A percentile compares a stretch with the other conserved stretches of the same genome.
phyloP scores from a whole-genome alignment of 2,329 filamentous ascomycete genomes.

The Colletotrichum cuscutae region DNA sequence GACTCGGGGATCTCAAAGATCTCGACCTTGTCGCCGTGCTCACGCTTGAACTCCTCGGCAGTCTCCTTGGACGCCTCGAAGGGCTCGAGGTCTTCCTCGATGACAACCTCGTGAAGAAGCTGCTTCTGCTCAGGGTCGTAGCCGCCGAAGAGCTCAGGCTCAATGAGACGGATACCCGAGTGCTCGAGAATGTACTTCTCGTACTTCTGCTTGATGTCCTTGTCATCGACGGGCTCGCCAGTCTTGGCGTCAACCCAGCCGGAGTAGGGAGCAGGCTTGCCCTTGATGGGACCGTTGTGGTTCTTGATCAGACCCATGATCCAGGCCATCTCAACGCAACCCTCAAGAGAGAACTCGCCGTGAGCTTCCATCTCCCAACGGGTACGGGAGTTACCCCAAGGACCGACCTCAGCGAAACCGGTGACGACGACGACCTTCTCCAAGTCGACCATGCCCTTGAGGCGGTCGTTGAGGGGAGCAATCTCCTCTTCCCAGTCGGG shows the following conservation, averaged over 20 bases:
- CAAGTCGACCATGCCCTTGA: constrained; percentile 98
- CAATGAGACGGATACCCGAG: constrained; percentile 95
- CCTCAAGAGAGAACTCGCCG: constrained; percentile 96
- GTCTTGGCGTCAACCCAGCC: constrained; percentile 97
- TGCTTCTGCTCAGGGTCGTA: constrained; percentile 99
- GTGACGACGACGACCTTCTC: constrained; percentile 98
- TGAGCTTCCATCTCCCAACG: constrained; percentile 99
- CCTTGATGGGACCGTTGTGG: constrained; percentile 95
- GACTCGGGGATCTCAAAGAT: constrained; percentile 95
- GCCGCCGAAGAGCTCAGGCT: constrained; percentile 95
- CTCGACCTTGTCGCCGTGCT: constrained; percentile 98
- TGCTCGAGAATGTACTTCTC: constrained; percentile 97
- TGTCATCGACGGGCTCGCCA: constrained; percentile 95
- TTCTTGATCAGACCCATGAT: constrained; percentile 99
- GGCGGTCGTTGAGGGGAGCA: constrained; percentile 84
- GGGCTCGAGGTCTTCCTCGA: constrained; percentile 95
- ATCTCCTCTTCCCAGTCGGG: constrained; percentile 94
- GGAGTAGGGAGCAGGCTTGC: constrained; percentile 81
- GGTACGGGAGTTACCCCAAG: constrained; percentile 98
- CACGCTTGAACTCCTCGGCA: constrained; percentile 94
- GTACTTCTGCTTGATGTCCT: constrained; percentile 97
- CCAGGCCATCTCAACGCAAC: constrained; percentile 99
- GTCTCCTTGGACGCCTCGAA: constrained; percentile 98
- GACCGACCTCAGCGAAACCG: constrained; percentile 94
- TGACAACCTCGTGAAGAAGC: constrained; percentile 95